These are phyloP conservation scores for Dendrostoma leiphaemia DNA, from an alignment of 2,329 filamentous ascomycete genomes.

Conservation along the genomic window DNA sequence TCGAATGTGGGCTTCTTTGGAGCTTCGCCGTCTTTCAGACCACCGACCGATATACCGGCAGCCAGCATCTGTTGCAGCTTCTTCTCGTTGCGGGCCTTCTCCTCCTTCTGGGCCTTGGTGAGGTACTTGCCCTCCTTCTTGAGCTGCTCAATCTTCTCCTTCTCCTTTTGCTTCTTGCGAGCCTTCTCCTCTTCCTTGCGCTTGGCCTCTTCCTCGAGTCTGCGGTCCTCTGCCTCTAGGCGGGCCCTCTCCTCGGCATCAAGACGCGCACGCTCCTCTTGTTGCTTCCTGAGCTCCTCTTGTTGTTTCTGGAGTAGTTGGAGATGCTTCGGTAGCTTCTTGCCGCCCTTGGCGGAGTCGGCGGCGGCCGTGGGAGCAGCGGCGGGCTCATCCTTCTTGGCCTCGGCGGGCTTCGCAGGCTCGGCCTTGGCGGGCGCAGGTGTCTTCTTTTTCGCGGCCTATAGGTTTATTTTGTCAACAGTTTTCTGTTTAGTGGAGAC, in stretches of 20 bases:
- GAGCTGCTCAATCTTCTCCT: constrained; percentile 80
- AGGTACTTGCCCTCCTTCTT: constrained; percentile 87
- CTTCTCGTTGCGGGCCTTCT: constrained; percentile 74
- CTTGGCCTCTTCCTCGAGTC: constrained; percentile 65
- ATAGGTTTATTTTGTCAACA: too few relatives aligned
- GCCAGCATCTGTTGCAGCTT: constrained; percentile 85
- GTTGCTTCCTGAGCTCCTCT: constrained; percentile 65
- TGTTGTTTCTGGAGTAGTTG: constrained; percentile 77
- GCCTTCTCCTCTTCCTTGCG: constrained; percentile 71
- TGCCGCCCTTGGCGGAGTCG: constrained; percentile 50
- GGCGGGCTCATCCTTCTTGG: constrained; percentile 44
- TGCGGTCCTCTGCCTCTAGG: constrained; percentile 63
- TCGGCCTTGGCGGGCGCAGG: constrained; percentile 47
- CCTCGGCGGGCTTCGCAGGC: constrained; percentile 50
- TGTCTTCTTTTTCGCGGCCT: constrained; percentile 84
- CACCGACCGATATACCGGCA: constrained; percentile 71
- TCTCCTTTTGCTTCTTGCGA: constrained; percentile 81
- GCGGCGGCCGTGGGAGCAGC: constrained; percentile 30
- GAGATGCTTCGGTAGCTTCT: constrained; percentile 80
- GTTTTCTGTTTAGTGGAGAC: too few relatives aligned
- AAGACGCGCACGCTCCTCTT: constrained; percentile 61
- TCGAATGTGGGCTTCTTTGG: constrained; percentile 70
- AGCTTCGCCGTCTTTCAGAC: constrained; percentile 48
- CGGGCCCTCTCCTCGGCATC: constrained; percentile 53
- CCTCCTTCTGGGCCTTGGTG: constrained; percentile 82